A percentile compares a stretch with the other conserved stretches of the same genome.
These are phyloP conservation scores for Populus pruinosa DNA, from an alignment of 345 rosid species.

Conservation along the genomic window DNA sequence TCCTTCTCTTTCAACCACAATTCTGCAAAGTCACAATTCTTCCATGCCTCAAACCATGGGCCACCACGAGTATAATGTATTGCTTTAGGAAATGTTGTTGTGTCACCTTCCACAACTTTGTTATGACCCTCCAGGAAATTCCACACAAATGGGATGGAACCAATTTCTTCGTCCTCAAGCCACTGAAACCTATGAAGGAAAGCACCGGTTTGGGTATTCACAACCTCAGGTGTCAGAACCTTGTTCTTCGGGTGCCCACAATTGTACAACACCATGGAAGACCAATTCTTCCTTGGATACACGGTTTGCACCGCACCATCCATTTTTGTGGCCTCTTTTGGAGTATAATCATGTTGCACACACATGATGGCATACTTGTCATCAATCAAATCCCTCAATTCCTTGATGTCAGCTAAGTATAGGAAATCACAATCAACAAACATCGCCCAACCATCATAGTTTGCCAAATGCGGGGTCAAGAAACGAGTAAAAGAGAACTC, in stretches of 20 bases:
- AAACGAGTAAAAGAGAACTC: slow-evolving; percentile 92
- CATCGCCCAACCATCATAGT: slow-evolving; percentile 92
- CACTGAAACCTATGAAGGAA: slow-evolving; percentile 96
- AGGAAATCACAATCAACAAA: slow-evolving; percentile 96
- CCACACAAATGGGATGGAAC: slow-evolving; percentile 83
- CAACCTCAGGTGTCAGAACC: slow-evolving; percentile 60
- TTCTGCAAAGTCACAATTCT: slow-evolving; percentile 86
- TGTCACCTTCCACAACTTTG: slow-evolving; percentile 58
- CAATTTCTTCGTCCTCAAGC: slow-evolving; percentile 86
- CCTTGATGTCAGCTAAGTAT: slow-evolving; percentile 79
- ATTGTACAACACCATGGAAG: slow-evolving; percentile 94
- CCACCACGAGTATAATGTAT: slow-evolving; percentile 95
- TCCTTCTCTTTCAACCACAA: slow-evolving; percentile 79
- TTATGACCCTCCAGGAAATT: slow-evolving; percentile 97
- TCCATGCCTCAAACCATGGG: slow-evolving; percentile 98
- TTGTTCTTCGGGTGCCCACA: slow-evolving; percentile 90
- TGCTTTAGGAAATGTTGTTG: slow-evolving; percentile 64
- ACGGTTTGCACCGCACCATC: slow-evolving; percentile 94
- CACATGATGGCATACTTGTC: slow-evolving; percentile 90
- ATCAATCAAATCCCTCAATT: slow-evolving; percentile 65
- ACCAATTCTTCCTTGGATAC: slow-evolving; percentile 98
- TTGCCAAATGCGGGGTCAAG: slow-evolving; percentile 77
- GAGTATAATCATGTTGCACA: slow-evolving; percentile 90
- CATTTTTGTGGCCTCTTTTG: slow-evolving; percentile 92
- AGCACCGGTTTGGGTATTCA: slow-evolving; percentile 76